A percentile compares a stretch with the other conserved stretches of the same genome.
Evolutionary conservation across 179 eudicot species (phyloP).

Genomic region (Patellifolia procumbens): DNA sequence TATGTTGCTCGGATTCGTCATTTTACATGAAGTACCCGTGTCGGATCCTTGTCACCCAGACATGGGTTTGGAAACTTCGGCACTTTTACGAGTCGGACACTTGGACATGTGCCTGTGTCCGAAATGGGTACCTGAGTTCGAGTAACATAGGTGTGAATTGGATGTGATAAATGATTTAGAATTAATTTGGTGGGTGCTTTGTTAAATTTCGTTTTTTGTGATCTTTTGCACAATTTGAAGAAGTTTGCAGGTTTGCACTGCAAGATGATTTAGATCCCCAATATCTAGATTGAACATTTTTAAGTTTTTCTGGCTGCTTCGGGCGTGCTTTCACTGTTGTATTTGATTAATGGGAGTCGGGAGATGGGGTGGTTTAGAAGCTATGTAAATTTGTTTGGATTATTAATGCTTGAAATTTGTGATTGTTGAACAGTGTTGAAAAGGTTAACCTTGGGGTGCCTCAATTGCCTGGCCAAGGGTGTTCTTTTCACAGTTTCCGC

Average conservation of each 20-base stretch:
- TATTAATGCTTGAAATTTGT: slow-evolving; percentile 3
- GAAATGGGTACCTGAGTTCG: too few species aligned
- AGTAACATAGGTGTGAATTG: too few species aligned
- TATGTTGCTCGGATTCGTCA: too few species aligned
- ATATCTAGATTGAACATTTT: not conserved
- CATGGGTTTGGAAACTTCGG: too few species aligned
- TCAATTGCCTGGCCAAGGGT: slow-evolving; percentile 95
- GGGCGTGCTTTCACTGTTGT: not conserved
- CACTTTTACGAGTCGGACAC: too few species aligned
- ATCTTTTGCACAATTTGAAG: not conserved
- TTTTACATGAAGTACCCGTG: too few species aligned
- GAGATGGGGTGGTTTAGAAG: too few species aligned
- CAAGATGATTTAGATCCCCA: not conserved
- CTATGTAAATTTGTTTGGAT: not conserved
- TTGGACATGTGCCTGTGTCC: too few species aligned
- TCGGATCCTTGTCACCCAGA: too few species aligned
- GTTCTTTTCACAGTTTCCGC: slow-evolving; percentile 94
- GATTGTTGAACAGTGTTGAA: slow-evolving; percentile 59
- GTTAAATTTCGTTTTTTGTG: not conserved
- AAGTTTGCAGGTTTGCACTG: not conserved
- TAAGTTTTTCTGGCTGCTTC: not conserved
- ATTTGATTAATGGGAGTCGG: not conserved
- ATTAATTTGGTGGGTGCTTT: not conserved
- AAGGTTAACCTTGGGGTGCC: slow-evolving; percentile 99
- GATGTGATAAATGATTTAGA: not conserved